phyloP scores from a whole-genome alignment of 768 basidiomycete species.

The Lentinula sp. region DNA sequence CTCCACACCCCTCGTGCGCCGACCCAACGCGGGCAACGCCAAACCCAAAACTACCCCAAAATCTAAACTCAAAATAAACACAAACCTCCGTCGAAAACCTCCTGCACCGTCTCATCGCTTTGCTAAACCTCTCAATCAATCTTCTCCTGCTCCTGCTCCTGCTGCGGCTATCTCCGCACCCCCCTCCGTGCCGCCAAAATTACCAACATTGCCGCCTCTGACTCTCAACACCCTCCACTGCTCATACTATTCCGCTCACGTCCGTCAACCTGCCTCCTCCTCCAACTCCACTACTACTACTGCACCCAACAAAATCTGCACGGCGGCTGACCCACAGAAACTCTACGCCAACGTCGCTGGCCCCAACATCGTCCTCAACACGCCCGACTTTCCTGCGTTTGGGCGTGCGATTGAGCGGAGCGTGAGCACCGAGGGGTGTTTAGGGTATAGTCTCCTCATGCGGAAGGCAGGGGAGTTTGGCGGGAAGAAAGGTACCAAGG shows the following conservation, averaged over 20 bases:
- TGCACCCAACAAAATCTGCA: neutral
- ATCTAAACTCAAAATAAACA: neutral
- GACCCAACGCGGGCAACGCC: neutral
- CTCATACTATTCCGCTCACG: neutral
- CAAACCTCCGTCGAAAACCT: neutral
- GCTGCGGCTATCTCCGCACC: neutral
- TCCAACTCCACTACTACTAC: neutral
- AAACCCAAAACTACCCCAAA: neutral
- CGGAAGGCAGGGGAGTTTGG: conserved; percentile 14
- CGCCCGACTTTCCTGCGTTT: conserved; percentile 16
- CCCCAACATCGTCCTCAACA: conserved; percentile 13
- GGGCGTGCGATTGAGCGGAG: conserved; percentile 16
- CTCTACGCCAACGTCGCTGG: conserved; percentile 18
- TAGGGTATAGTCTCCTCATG: conserved; percentile 13
- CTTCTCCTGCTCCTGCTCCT: neutral
- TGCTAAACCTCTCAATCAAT: neutral
- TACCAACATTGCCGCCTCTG: neutral
- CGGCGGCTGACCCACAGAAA: neutral
- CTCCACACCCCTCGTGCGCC: neutral
- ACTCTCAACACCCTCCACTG: neutral
- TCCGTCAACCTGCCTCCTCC: neutral
- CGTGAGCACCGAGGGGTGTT: conserved; percentile 12
- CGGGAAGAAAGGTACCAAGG: neutral
- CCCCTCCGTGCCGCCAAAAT: neutral
- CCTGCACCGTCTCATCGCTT: neutral